A percentile compares a stretch with the other conserved stretches of the same genome.
phyloP scores from a whole-genome alignment of 73 alveolate genomes.

The Paramecium octaurelia region DNA sequence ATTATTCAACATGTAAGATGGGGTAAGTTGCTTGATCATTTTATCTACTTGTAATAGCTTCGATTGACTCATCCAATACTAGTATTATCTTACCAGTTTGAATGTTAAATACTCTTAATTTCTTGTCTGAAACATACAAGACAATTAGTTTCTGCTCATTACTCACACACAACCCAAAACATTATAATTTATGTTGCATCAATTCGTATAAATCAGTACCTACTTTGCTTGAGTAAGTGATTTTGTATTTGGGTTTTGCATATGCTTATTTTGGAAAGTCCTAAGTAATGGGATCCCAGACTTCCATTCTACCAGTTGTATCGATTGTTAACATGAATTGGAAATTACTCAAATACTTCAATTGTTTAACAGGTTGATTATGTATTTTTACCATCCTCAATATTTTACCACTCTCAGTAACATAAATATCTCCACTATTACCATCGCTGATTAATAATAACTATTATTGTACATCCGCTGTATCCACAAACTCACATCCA shows the following conservation, averaged over 20 bases:
- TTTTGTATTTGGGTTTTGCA: conserved; percentile 40
- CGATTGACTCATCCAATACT: conserved; percentile 63
- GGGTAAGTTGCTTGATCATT: conserved; percentile 31
- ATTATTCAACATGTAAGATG: conserved; percentile 62
- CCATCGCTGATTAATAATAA: conserved; percentile 23
- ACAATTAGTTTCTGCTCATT: conserved; percentile 49
- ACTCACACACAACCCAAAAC: conserved; percentile 56
- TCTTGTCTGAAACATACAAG: conserved; percentile 56
- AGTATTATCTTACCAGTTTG: conserved; percentile 65
- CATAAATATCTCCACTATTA: conserved; percentile 51
- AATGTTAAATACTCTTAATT: conserved; percentile 59
- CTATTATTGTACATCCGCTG: conserved; percentile 40
- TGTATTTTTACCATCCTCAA: conserved; percentile 70
- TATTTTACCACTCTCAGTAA: conserved; percentile 19
- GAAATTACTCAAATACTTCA: conserved; percentile 65
- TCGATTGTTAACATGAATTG: conserved; percentile 77
- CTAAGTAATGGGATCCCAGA: conserved; percentile 78
- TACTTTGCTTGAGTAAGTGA: conserved; percentile 69
- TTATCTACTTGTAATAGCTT: conserved; percentile 23
- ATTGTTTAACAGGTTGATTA: conserved; percentile 68
- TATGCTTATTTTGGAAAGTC: conserved; percentile 64
- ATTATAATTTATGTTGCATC: conserved; percentile 56
- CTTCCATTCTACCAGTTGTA: conserved; percentile 82
- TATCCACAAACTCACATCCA: conserved; percentile 77
- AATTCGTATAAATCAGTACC: conserved; percentile 83